A percentile compares a stretch with the other conserved stretches of the same genome.
These are phyloP conservation scores for Dillenia suffruticosa DNA, from an alignment of 164 flowering plant species.

Conservation along the genomic window DNA sequence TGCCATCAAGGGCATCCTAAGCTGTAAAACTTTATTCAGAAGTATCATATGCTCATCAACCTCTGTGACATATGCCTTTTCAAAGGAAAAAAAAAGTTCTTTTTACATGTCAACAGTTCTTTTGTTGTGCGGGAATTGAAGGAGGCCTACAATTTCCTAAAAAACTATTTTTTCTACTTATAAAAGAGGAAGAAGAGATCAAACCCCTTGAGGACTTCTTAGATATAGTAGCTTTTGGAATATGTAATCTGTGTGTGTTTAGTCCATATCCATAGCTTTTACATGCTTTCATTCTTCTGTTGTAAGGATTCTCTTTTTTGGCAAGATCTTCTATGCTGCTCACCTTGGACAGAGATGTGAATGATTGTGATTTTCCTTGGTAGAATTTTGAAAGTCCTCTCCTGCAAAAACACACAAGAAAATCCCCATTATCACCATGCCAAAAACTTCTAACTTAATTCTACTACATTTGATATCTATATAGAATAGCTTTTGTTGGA, in stretches of 20 bases:
- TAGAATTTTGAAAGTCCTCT: constrained; percentile 76
- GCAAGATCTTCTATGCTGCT: constrained; percentile 58
- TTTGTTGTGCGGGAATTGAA: constrained; percentile 22
- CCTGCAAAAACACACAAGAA: constrained; percentile 31
- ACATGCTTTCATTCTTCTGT: constrained; percentile 52
- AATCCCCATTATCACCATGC: no score
- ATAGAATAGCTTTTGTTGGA: no score
- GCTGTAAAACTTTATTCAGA: no score
- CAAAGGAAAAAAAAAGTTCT: no score
- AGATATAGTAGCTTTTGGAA: constrained; percentile 47
- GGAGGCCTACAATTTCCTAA: constrained; percentile 32
- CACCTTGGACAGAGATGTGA: constrained; percentile 60
- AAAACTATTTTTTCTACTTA: constrained; percentile 26
- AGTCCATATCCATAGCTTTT: constrained; percentile 55
- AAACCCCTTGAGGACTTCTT: constrained; percentile 47
- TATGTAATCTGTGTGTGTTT: constrained; percentile 29
- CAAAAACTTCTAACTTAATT: no score
- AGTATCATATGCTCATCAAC: no score
- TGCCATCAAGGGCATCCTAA: no score
- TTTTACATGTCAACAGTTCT: constrained; percentile 14
- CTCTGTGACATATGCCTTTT: no score
- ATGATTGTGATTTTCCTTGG: constrained; percentile 76
- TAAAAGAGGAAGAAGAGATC: constrained; percentile 24
- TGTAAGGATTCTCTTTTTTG: constrained; percentile 49
- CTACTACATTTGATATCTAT: no score